Evolutionary conservation across 352 stramenopile species (phyloP), one percentile per base, ranked within the genome.

Genomic region (Globisporangium iwayamae): DNA sequence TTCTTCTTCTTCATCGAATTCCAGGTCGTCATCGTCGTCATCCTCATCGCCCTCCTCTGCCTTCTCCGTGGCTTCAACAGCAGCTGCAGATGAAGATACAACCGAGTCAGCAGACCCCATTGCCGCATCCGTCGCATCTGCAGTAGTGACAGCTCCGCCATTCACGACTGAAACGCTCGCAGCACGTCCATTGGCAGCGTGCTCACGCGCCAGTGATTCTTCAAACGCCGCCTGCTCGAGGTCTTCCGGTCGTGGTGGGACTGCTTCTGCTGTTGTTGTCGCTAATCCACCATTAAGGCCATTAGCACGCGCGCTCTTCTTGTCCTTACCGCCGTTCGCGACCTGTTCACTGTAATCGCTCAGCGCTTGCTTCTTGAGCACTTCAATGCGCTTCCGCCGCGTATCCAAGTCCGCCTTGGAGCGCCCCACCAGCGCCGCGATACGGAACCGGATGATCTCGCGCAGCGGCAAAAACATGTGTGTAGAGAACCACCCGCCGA

Each of bases 381-480:
- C 69, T 28, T 91, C 81, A 10, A 94, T 84, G 1, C 78, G 81
- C 47, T 88, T 87, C 9, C 81, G 66, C 20, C 83, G 71, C 54
- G 79, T 81, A 11, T 86, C 79, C 7, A 94, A 68, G 34, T 94
- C 85, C 0, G 75, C 81, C 45, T 84, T 83, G 14, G 85, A 89
- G 8, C 85, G 83, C 9, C 82, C 81, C 0, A 93, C 84, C 6
- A 91, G 72, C 20, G 82, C 73, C 6, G 83, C 85, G 38, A 94
- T 92, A 36, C 83, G 85, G 60, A 81, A 72, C 16, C 83, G 77
- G 46, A 94, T 82, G 41, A 92, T 90, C 63, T 94, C 85, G 13
- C 85, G 85, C 47, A 94, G 63, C 8, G 79, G 77, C 55, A 89
- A 43, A 47, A 94, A 94, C 83, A 94, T 89, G 54, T 90, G 81